A percentile compares a stretch with the other conserved stretches of the same genome.
phyloP scores from a whole-genome alignment of 768 basidiomycete genomes.

The Mrakia blollopis region DNA sequence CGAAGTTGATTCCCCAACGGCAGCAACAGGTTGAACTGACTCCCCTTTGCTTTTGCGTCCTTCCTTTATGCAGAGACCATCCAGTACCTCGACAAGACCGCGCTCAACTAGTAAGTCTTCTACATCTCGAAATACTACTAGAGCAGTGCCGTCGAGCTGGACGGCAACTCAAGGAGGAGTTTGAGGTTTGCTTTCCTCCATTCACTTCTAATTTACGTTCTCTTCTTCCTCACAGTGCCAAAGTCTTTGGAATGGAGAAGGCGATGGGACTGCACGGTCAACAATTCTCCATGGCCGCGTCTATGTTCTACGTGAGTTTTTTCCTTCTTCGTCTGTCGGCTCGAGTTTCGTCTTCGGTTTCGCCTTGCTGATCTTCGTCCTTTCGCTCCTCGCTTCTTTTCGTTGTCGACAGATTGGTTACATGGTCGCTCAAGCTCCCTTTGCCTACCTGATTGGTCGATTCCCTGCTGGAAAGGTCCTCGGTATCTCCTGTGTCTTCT shows the following conservation, averaged over 20 bases:
- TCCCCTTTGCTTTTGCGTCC: background rate
- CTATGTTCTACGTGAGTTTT: conserved; percentile 35
- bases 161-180: no score
- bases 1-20: background rate
- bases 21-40: background rate
- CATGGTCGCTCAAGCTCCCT: conserved; percentile 40
- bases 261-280: conserved; percentile 40
- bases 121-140: no score
- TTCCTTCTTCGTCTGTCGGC: background rate
- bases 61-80: conserved; percentile 30
- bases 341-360: background rate
- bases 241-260: conserved; percentile 44
- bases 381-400: no score
- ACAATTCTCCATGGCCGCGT: conserved; percentile 32
- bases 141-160: no score
- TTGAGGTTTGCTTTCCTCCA: no score
- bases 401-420: conserved; percentile 35
- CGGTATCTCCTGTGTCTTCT: conserved; percentile 40
- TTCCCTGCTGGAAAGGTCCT: conserved; percentile 39
- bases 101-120: conserved; percentile 37
- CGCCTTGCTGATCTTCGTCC: no score
- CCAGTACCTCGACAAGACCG: conserved; percentile 40
- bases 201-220: no score
- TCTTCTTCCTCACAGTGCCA: conserved; percentile 29
- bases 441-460: conserved; percentile 41